These are phyloP conservation scores for Chalciporus pseudorubinellus DNA, from an alignment of 768 basidiomycete genomes.

Conservation along the genomic window DNA sequence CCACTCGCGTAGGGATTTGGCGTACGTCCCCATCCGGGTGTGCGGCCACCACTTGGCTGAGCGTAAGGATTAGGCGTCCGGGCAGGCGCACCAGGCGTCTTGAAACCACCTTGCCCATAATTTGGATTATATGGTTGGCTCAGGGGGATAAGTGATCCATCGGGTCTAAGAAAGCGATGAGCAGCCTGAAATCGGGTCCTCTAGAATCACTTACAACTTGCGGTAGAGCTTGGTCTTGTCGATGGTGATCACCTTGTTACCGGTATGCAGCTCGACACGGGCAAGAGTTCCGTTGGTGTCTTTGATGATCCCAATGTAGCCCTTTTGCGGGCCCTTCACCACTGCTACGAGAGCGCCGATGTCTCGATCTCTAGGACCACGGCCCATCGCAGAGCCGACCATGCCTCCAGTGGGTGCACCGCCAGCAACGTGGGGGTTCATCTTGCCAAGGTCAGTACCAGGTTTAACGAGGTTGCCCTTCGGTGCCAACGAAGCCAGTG, in stretches of 20 bases:
- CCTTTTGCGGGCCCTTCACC: slow-evolving; percentile 86
- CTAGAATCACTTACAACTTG: slow-evolving; percentile 55
- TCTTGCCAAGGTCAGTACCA: slow-evolving; percentile 78
- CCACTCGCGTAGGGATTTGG: slow-evolving; percentile 65
- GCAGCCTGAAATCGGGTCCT: slow-evolving; percentile 1
- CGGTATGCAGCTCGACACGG: slow-evolving; percentile 86
- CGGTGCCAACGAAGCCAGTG: slow-evolving; percentile 81
- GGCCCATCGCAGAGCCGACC: slow-evolving; percentile 78
- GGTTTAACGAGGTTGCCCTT: slow-evolving; percentile 72
- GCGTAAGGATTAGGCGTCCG: slow-evolving; percentile 47
- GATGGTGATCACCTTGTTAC: slow-evolving; percentile 86
- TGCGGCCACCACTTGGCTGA: slow-evolving; percentile 38
- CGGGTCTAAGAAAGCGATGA: slow-evolving; percentile 41
- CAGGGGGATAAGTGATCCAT: slow-evolving; percentile 55
- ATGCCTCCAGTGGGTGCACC: slow-evolving; percentile 65
- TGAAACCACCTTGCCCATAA: slow-evolving; percentile 21
- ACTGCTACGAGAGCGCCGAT: slow-evolving; percentile 79
- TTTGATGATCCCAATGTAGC: slow-evolving; percentile 88
- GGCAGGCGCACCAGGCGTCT: slow-evolving; percentile 39
- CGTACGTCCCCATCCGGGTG: slow-evolving; percentile 50
- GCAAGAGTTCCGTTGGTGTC: slow-evolving; percentile 87
- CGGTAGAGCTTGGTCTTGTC: slow-evolving; percentile 76
- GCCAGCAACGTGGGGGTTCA: slow-evolving; percentile 75
- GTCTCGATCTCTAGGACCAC: slow-evolving; percentile 78
- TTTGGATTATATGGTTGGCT: slow-evolving; percentile 35